These are phyloP conservation scores for Xylariales sp. DNA, from an alignment of 2,329 filamentous ascomycete species.

Conservation along the genomic window DNA sequence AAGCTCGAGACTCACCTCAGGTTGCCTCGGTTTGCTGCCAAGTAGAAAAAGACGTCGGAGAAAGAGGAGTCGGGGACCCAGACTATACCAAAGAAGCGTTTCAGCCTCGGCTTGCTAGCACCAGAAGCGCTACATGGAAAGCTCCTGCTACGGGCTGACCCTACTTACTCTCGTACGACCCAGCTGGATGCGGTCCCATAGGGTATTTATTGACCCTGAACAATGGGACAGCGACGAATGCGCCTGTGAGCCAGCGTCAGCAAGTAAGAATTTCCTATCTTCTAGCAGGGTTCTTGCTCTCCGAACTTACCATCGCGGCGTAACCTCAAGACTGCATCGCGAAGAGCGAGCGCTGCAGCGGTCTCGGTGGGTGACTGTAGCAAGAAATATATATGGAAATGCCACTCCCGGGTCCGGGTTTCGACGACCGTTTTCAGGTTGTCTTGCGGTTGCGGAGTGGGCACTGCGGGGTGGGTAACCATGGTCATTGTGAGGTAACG, in stretches of 20 bases:
- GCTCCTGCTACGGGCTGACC: not conserved
- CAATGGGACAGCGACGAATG: conserved; percentile 29
- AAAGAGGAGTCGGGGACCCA: conserved; percentile 31
- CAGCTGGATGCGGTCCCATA: conserved; percentile 29
- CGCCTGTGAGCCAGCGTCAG: conserved; percentile 16
- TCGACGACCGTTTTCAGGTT: conserved; percentile 26
- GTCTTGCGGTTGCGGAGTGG: conserved; percentile 19
- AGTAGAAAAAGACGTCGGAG: conserved; percentile 30
- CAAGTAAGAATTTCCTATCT: not conserved
- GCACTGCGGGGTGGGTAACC: conserved; percentile 13
- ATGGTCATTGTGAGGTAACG: conserved; percentile 7
- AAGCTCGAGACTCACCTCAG: conserved; percentile 17
- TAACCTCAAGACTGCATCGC: conserved; percentile 27
- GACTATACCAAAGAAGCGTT: conserved; percentile 10
- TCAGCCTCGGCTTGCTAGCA: not conserved
- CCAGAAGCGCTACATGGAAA: not conserved
- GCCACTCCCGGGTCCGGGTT: conserved; percentile 26
- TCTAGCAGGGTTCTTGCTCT: not conserved
- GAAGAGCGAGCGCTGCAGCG: conserved; percentile 27
- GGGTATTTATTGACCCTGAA: conserved; percentile 28
- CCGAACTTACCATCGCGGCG: conserved; percentile 24
- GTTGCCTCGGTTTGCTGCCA: conserved; percentile 27
- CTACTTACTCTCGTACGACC: conserved; percentile 29
- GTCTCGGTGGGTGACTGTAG: conserved; percentile 27
- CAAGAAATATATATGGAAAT: conserved; percentile 31